These are phyloP conservation scores for Kwoniella shivajii DNA, from an alignment of 1,284 basidiomycete genomes.

Conservation along the genomic window DNA sequence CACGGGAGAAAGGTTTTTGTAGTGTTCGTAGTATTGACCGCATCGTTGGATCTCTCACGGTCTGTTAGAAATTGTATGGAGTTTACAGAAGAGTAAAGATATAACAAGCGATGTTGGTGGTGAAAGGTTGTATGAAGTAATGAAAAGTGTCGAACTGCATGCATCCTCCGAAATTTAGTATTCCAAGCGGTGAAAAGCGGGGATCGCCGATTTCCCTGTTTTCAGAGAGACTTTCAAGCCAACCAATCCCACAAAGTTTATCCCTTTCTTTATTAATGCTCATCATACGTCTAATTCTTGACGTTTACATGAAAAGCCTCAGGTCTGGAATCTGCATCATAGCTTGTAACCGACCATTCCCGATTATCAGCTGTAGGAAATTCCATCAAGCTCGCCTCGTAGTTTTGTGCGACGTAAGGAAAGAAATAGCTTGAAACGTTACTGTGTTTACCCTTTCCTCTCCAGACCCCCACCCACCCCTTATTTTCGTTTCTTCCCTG, in stretches of 20 bases:
- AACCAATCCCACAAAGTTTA: background rate
- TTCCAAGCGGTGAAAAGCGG: background rate
- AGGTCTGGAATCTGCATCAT: background rate
- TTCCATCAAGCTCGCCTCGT: no score
- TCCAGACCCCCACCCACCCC: background rate
- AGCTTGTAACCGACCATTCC: no score
- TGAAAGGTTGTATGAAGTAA: background rate
- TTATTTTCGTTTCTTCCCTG: no score
- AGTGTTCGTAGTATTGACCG: constrained; percentile 30
- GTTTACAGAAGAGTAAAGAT: no score
- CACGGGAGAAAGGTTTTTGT: constrained; percentile 11
- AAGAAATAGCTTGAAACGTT: constrained; percentile 2
- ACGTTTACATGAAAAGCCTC: background rate
- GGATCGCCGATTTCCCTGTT: background rate
- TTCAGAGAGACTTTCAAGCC: background rate
- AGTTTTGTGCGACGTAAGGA: no score
- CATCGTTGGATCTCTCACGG: constrained; percentile 20
- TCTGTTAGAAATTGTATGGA: no score
- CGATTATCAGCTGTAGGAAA: no score
- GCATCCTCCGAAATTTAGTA: constrained; percentile 4
- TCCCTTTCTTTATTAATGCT: background rate
- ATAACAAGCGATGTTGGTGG: background rate
- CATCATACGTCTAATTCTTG: background rate
- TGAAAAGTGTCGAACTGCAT: background rate
- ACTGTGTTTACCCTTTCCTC: background rate